Evolutionary conservation across 148 eudicot genomes (phyloP), one percentile per base, ranked within the genome.

Genomic region (Vaccinium vitisidaea): DNA sequence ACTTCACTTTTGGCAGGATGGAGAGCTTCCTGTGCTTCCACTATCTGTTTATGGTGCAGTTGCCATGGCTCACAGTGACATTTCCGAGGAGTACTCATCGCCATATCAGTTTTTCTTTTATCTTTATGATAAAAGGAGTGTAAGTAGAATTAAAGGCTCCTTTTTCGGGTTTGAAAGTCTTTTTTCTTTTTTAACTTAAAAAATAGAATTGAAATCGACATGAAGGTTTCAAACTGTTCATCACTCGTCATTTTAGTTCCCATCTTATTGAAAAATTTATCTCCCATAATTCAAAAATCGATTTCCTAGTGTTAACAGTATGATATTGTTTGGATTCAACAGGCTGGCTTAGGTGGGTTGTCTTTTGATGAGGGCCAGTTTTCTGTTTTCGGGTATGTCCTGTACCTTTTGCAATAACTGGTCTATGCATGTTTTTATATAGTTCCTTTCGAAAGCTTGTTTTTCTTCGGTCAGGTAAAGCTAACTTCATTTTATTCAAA

Each of bases 311-410:
- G 49, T 48, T 74, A 54, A 83, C 80, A 11, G 19, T 80, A 8
- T 78, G 59, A 74, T 19, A 13, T 55, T 43, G 46, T 43, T 49
- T 69, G 59, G 58, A 53, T 84, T 84, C 75, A 23, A 69, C 92
- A 97, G 99, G 85, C 98, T 86, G 99, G 99, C 88, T 86, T 97
- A 83, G 99, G 99, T 84, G 99, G 99, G 39, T 74, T 97, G 63
- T 95, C 98, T 74, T 97, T 97, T 82, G 99, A 97, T 52, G 99
- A 97, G 88, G 99, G 99, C 30, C 98, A 95, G 87, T 97, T 97
- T 90, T 93, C 99, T 75, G 99, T 97, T 27, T 95, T 97, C 48
- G 99, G 99, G 99, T 94, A 95, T 32, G 92, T 53, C 80, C 55
- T 50, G 2, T 56, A 19, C 2, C 88, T 78, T 81, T n/a, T 13